Evolutionary conservation across 2,329 filamentous ascomycete genomes (phyloP).

Genomic region (Paecilomyces dactylethromorphus): DNA sequence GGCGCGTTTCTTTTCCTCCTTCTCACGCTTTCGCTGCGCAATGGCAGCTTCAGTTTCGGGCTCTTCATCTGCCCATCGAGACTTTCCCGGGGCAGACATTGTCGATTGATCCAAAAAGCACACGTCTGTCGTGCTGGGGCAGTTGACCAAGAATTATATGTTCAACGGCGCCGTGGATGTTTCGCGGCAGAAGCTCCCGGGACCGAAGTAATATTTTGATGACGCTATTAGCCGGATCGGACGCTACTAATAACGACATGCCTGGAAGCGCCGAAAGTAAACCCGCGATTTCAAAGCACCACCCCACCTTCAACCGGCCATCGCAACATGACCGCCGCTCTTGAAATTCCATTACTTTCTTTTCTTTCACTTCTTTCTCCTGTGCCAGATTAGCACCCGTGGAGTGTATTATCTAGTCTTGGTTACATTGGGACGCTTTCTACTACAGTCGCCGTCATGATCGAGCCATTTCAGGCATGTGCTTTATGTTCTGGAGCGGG

Average conservation of each 20-base stretch:
- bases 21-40: constrained; percentile 68
- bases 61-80: constrained; percentile 81
- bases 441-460: constrained; percentile 23
- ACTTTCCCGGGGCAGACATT: constrained; percentile 60
- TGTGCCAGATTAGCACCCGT: not conserved
- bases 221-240: constrained; percentile 14
- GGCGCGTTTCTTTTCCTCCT: constrained; percentile 78
- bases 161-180: not conserved
- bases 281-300: constrained; percentile 26
- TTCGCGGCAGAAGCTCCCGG: constrained; percentile 2
- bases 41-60: constrained; percentile 67
- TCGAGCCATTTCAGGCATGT: constrained; percentile 41
- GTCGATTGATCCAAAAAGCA: constrained; percentile 1
- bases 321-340: constrained; percentile 10
- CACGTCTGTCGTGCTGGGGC: not conserved
- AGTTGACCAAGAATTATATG: not conserved
- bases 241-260: constrained; percentile 11
- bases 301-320: constrained; percentile 15
- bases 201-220: constrained; percentile 10
- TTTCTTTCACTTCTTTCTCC: constrained; percentile 1
- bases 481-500: constrained; percentile 7
- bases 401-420: not conserved
- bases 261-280: constrained; percentile 14
- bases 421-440: not conserved
- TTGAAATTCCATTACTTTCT: not conserved